Base-by-base conservation (phyloP, 2,329 filamentous ascomycete species). In the Penicillium sp. region DNA sequence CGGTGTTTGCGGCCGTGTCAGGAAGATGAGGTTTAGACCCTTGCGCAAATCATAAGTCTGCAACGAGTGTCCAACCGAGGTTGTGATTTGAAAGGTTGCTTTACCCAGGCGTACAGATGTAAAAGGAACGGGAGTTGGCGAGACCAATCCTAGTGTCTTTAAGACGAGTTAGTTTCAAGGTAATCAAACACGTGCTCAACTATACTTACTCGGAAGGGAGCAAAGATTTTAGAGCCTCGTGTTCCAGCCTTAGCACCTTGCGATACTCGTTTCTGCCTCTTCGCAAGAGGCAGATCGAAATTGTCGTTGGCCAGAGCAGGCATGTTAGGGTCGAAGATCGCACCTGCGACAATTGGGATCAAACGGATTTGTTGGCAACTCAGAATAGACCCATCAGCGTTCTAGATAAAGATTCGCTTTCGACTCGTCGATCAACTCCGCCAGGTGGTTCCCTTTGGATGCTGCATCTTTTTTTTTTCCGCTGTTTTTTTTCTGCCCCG, bases 1-100 rank as follows among this genome's bases (percentile, higher is more conserved):
- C 1, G 90, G 90, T 0, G 91, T 96, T 69, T 95, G 88, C 1
- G 95, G 93, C 43, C 90, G 81, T 16, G 89, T 96, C 53, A 99
- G 81, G 71, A 99, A 99, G 63, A 97, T 83, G 41, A 99, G 82
- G 63, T 95, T 92, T 53, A 99, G 80, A 39, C 92, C 92, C 62
- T 86, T 83, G 69, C 87, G 89, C 54, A 99, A 75, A 68, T 99
- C 93, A 75, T 99, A 99, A 0, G 93, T 99, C 72, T 99, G 93
- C 39, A 99, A 80, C 51, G 86, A 89, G 63, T 85, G 82, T 55
- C 92, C 93, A 54, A 95, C 88, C 0, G 89, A 97, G 27, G 93
- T 99, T 29, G 93, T 97, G 70, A 99, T 89, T 69, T 99, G 93
- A 67, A 95, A 99, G 3, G 90, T 95, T 0, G 89, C 92, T 72